A percentile compares a stretch with the other conserved stretches of the same genome.
Conservation (phyloP, 768 basidiomycete genomes). For the Cyathus striatus region DNA sequence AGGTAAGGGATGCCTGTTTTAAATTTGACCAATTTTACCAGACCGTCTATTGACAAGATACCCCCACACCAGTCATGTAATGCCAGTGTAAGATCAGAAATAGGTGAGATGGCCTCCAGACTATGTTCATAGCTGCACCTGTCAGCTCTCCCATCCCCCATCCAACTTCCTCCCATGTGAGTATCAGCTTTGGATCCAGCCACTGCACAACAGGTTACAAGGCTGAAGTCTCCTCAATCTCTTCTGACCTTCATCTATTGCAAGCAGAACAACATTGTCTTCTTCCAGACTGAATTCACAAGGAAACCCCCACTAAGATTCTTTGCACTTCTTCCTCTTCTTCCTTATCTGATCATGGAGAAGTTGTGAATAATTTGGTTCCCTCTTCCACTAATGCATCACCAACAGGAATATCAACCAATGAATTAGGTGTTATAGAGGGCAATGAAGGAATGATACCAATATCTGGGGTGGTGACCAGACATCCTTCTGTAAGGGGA, state of each 20-base stretch:
- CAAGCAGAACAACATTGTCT: too few relatives aligned
- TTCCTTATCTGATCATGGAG: slow-evolving; percentile 50
- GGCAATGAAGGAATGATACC: slow-evolving; percentile 43
- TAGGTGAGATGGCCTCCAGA: too few relatives aligned
- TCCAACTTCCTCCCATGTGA: slow-evolving; percentile 85
- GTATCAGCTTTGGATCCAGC: slow-evolving; percentile 77
- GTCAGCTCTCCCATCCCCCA: too few relatives aligned
- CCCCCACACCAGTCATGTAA: too few relatives aligned
- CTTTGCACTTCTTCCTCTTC: slow-evolving; percentile 74
- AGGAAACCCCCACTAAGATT: slow-evolving; percentile 91
- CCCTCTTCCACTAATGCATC: slow-evolving; percentile 61
- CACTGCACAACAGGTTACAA: slow-evolving; percentile 83
- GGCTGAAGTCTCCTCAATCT: slow-evolving; percentile 58
- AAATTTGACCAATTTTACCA: too few relatives aligned
- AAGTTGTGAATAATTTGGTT: slow-evolving; percentile 52
- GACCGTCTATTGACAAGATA: too few relatives aligned
- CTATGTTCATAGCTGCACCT: too few relatives aligned
- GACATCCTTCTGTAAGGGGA: slow-evolving; percentile 53
- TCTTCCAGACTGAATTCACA: slow-evolving; percentile 57
- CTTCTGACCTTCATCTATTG: too few relatives aligned
- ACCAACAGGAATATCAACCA: slow-evolving; percentile 48
- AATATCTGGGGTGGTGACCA: slow-evolving; percentile 35
- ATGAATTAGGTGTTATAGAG: slow-evolving; percentile 83
- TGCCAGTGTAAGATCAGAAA: too few relatives aligned
- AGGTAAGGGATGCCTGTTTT: too few relatives aligned